These are phyloP conservation scores for Aspergillus egyptiacus DNA, from an alignment of 495 filamentous ascomycete genomes.

Conservation along the genomic window DNA sequence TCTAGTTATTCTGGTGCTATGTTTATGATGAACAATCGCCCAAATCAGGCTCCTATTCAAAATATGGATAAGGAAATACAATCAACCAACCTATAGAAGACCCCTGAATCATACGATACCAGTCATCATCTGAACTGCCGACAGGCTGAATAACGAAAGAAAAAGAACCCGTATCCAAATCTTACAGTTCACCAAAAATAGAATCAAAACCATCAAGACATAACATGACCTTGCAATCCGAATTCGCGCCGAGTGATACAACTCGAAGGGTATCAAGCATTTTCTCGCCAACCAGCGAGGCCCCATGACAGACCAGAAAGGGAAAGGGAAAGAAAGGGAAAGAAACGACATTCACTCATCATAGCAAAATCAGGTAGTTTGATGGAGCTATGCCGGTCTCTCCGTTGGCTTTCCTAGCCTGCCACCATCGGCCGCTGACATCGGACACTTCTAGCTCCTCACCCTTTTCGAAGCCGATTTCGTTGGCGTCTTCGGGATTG, in stretches of 20 bases:
- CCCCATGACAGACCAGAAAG: conserved; percentile 22
- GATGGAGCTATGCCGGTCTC: conserved; percentile 96
- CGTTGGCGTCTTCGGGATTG: conserved; percentile 95
- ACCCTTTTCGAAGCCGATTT: conserved; percentile 95
- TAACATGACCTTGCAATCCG: conserved; percentile 36
- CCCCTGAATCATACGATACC: neutral
- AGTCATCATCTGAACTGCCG: conserved; percentile 1
- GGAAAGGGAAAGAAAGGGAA: conserved; percentile 20
- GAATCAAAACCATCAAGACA: conserved; percentile 39
- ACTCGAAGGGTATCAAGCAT: conserved; percentile 48
- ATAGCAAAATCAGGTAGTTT: conserved; percentile 97
- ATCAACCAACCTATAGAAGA: conserved; percentile 5
- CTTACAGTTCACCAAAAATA: conserved; percentile 11
- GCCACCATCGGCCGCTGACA: conserved; percentile 97
- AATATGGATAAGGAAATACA: conserved; percentile 2
- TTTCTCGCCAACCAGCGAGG: conserved; percentile 25
- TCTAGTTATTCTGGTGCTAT: no score
- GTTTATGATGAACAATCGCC: conserved; percentile 1
- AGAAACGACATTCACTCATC: conserved; percentile 31
- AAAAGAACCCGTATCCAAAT: conserved; percentile 17
- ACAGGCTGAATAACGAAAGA: conserved; percentile 6
- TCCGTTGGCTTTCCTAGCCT: conserved; percentile 89
- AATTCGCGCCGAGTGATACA: conserved; percentile 36
- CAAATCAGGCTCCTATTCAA: conserved; percentile 1
- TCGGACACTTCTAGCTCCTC: conserved; percentile 96